A percentile compares a stretch with the other conserved stretches of the same genome.
Evolutionary conservation across 805 yeast genomes (phyloP).

Genomic region (Metschnikowia gelsemii): DNA sequence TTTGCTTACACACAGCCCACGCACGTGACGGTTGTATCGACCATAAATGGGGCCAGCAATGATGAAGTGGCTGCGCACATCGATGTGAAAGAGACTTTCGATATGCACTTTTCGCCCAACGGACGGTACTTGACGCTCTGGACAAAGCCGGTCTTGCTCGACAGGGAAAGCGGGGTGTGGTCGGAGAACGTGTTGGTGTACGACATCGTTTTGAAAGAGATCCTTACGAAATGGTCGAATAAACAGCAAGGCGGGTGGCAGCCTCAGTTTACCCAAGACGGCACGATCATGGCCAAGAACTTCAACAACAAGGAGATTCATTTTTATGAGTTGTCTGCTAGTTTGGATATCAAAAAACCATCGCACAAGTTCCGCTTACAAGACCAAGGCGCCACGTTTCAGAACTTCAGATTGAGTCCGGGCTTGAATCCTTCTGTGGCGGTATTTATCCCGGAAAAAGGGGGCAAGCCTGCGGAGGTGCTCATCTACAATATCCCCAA

Average conservation of each 20-base stretch:
- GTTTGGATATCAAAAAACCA: conserved; percentile 45
- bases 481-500: conserved; percentile 79
- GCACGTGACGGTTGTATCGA: conserved; percentile 55
- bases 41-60: conserved; percentile 46
- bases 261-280: conserved; percentile 86
- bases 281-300: conserved; percentile 62
- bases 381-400: conserved; percentile 50
- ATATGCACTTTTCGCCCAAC: conserved; percentile 82
- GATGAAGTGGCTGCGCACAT: conserved; percentile 44
- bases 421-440: conserved; percentile 90
- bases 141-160: conserved; percentile 75
- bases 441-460: conserved; percentile 81
- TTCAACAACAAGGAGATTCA: conserved; percentile 60
- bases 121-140: conserved; percentile 83
- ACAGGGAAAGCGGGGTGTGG: conserved; percentile 70
- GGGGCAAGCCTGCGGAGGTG: conserved; percentile 87
- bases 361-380: conserved; percentile 55
- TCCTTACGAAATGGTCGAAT: conserved; percentile 64
- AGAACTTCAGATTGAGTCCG: conserved; percentile 70
- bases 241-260: conserved; percentile 89
- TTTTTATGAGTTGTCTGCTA: conserved; percentile 53
- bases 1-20: conserved; percentile 74
- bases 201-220: conserved; percentile 45
- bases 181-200: conserved; percentile 78
- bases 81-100: conserved; percentile 67